Evolutionary conservation across 2,329 filamentous ascomycete species (phyloP), one percentile per base, ranked within the genome.

Genomic region (Aureobasidium uvarum): DNA sequence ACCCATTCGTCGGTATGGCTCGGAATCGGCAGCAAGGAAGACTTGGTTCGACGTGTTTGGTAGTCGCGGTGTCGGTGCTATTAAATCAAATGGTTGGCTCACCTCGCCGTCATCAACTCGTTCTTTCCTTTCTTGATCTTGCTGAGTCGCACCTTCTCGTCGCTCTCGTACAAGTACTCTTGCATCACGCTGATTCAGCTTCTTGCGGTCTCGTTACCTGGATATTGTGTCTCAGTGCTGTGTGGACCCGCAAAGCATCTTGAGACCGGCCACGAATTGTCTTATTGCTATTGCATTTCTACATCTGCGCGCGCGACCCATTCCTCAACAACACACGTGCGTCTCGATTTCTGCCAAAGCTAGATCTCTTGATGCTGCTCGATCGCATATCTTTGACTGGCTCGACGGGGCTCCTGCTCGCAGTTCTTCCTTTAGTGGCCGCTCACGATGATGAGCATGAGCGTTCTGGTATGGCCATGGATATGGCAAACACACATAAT

Each of bases 321-420:
- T 48, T 56, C 23, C 20, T 28, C 54, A 23, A 11, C 23, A 43
- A 45, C 23, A 45, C 39, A 33, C 6, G 5, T 23, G 28, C 20
- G 2, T 45, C 38, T 41, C 16, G 13, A 56, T 1, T 16, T 59
- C 20, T 23, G 33, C 3, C 33, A 10, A 10, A 6, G 25, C 31
- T 45, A n/a, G 25, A 1, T 3, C 7, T 13, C 23, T 31, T 20
- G 18, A 58, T 65, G 63, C 43, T 14, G 45, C 33, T 43, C 25
- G 43, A 45, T 59, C 63, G 52, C 43, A 25, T 11, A 18, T 25
- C 16, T 14, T 5, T 39, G 3, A 14, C 8, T 7, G 16, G n/a
- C 43, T 52, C 72, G 51, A 77, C 74, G 68, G 77, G 74, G 67
- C 71, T 80, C 69, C 74, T 81, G 51, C 72, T 80, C 14, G 76